These are phyloP conservation scores for Vaccinium myrtillus DNA, from an alignment of 148 eudicot genomes.

Conservation along the genomic window DNA sequence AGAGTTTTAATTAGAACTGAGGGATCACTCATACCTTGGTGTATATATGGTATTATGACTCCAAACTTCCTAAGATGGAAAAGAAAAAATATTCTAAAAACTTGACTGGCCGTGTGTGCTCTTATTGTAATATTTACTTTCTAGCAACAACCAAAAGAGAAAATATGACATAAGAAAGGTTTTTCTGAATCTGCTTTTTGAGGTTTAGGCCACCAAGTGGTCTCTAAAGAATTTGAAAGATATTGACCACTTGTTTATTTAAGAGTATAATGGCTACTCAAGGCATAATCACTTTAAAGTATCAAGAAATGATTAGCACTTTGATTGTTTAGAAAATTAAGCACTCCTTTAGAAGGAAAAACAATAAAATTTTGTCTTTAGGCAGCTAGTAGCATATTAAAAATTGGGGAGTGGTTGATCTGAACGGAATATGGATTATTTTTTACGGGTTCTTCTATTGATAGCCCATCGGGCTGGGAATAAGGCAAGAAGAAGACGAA, in stretches of 20 bases:
- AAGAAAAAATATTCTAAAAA: not conserved
- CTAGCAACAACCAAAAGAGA: not conserved
- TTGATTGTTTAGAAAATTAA: not conserved
- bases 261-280: slow-evolving; percentile 6
- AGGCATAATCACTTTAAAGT: slow-evolving; percentile 2
- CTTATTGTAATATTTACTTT: not conserved
- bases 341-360: not conserved
- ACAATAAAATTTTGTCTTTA: not conserved
- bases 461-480: no score
- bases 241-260: not conserved
- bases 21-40: not conserved
- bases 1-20: not conserved
- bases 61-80: not conserved
- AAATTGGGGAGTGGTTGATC: slow-evolving; percentile 7
- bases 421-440: not conserved
- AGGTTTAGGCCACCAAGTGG: not conserved
- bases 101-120: not conserved
- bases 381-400: not conserved
- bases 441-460: not conserved
- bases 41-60: not conserved
- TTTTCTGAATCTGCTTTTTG: not conserved
- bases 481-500: no score
- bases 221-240: not conserved
- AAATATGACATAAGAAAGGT: not conserved
- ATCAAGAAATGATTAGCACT: slow-evolving; percentile 11